Percentiles rank a stretch among this genome's conserved stretches.
Conservation (phyloP, 192 early-diverging fungal genomes). For the Linnemannia elongata region DNA sequence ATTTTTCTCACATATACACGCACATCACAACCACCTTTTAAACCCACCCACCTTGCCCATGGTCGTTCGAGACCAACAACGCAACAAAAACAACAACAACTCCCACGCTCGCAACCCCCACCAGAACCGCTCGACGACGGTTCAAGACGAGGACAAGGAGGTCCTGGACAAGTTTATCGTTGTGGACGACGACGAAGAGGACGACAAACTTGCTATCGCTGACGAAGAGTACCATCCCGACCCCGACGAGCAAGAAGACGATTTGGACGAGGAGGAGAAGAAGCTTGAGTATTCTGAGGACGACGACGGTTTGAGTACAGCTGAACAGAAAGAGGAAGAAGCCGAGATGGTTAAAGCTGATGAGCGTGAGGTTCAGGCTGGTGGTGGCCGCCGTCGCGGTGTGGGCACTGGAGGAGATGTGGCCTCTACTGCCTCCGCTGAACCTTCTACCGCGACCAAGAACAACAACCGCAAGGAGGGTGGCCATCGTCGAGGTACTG, state of each 20-base stretch:
- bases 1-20: background rate
- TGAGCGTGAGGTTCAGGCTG: background rate
- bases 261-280: background rate
- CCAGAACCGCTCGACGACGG: background rate
- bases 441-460: too few relatives aligned
- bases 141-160: constrained; percentile 3
- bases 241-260: background rate
- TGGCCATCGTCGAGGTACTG: too few relatives aligned
- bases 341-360: constrained; percentile 6
- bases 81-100: background rate
- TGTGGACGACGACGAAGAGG: background rate
- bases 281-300: background rate
- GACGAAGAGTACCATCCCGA: constrained; percentile 5
- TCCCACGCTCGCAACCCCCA: background rate
- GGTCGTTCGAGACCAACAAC: background rate
- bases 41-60: background rate
- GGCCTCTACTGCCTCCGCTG: too few relatives aligned
- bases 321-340: background rate
- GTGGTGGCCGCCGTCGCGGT: background rate
- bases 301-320: background rate
- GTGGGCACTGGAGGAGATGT: too few relatives aligned
- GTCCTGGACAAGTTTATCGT: background rate
- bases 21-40: background rate
- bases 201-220: background rate
- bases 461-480: too few relatives aligned